phyloP scores from a whole-genome alignment of 2,329 filamentous ascomycete species.

The Stemphylium lycopersici region DNA sequence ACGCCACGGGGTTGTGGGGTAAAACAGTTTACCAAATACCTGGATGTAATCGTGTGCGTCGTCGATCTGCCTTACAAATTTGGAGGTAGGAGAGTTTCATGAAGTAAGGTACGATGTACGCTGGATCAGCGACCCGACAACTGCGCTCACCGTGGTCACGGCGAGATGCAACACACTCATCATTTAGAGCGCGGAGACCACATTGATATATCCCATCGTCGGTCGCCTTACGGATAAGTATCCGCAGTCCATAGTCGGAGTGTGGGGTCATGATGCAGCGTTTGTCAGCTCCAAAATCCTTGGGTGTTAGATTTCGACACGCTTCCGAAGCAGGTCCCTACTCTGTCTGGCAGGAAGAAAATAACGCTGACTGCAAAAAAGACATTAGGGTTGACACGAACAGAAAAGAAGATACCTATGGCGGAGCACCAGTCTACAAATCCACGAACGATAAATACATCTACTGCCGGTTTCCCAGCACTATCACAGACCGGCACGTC shows the following conservation, averaged over 20 bases:
- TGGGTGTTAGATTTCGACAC: not conserved
- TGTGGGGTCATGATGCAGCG: not conserved
- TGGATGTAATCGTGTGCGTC: conserved; percentile 13
- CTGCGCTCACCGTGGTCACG: not conserved
- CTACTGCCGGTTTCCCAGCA: no score
- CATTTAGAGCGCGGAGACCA: not conserved
- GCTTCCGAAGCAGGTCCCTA: not conserved
- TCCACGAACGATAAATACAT: not conserved
- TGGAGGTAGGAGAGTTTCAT: no score
- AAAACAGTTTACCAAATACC: conserved; percentile 14
- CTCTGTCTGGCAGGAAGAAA: not conserved
- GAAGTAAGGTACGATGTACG: not conserved
- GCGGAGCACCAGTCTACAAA: not conserved
- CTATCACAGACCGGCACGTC: not conserved
- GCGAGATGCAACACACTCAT: not conserved
- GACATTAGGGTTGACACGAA: not conserved
- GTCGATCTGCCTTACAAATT: not conserved
- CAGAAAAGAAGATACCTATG: not conserved
- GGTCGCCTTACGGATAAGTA: conserved; percentile 3
- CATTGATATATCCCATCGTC: not conserved
- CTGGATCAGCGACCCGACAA: not conserved
- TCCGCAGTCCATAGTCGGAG: not conserved
- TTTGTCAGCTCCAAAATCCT: not conserved
- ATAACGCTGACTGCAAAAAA: not conserved
- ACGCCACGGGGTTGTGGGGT: conserved; percentile 24